phyloP scores from a whole-genome alignment of 2,329 filamentous ascomycete species.

The Chaetomiaceae sp. region DNA sequence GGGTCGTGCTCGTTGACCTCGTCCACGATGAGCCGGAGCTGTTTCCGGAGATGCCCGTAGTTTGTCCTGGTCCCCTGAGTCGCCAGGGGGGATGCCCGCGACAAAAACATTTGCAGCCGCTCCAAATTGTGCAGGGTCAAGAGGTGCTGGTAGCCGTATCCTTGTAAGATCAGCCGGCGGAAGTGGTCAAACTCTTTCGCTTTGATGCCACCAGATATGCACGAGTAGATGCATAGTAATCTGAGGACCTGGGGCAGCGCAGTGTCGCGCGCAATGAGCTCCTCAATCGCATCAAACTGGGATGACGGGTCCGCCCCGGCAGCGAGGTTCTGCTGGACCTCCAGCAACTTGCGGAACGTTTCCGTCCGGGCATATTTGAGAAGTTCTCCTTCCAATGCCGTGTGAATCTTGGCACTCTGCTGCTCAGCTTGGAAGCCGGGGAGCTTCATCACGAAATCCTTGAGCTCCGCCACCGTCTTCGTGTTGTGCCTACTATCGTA shows the following conservation, averaged over 20 bases:
- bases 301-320: conserved; percentile 83
- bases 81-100: conserved; percentile 69
- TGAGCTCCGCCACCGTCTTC: conserved; percentile 83
- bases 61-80: conserved; percentile 70
- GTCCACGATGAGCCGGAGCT: conserved; percentile 83
- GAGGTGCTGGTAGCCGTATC: conserved; percentile 91
- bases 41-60: conserved; percentile 81
- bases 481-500: conserved; percentile 82
- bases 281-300: conserved; percentile 86
- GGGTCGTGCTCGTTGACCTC: conserved; percentile 94
- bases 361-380: conserved; percentile 89
- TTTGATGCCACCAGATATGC: conserved; percentile 80
- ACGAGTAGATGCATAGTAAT: conserved; percentile 85
- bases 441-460: conserved; percentile 90
- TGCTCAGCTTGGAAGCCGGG: conserved; percentile 91
- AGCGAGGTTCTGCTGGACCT: conserved; percentile 92
- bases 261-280: conserved; percentile 83
- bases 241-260: conserved; percentile 77
- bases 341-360: conserved; percentile 77
- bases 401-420: conserved; percentile 86
- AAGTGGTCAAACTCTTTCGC: conserved; percentile 85
- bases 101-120: conserved; percentile 78
- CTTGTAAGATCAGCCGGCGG: conserved; percentile 79
- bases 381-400: conserved; percentile 87
- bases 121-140: conserved; percentile 84